phyloP scores from a whole-genome alignment of 179 eudicot genomes.

The Heliamphora pulchella region DNA sequence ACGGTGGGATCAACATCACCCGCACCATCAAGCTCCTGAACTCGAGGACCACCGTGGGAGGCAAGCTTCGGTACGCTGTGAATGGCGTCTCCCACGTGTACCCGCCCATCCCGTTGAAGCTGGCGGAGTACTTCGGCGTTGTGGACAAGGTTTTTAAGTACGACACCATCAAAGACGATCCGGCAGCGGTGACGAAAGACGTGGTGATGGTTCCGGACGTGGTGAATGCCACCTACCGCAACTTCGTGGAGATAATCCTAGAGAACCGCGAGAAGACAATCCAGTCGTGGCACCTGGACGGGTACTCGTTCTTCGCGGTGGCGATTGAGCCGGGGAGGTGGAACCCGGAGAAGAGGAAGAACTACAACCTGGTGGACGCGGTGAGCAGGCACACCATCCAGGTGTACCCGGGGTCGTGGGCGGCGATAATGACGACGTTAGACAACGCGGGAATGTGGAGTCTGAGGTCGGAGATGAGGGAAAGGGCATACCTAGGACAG shows the following conservation, averaged over 20 bases:
- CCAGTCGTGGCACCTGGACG: slow-evolving; percentile 60
- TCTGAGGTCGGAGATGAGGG: slow-evolving; percentile 43
- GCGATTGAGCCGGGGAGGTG: slow-evolving; percentile 42
- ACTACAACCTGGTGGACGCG: slow-evolving; percentile 50
- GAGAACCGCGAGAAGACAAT: slow-evolving; percentile 46
- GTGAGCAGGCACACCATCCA: slow-evolving; percentile 53
- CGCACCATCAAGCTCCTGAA: slow-evolving; percentile 36
- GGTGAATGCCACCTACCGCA: slow-evolving; percentile 33
- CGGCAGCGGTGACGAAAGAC: slow-evolving; percentile 6
- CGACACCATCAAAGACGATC: slow-evolving; percentile 27
- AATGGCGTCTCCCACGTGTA: slow-evolving; percentile 38
- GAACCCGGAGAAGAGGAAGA: slow-evolving; percentile 37
- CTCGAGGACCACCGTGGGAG: slow-evolving; percentile 31
- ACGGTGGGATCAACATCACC: slow-evolving; percentile 43
- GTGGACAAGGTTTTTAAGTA: slow-evolving; percentile 38
- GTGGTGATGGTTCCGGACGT: slow-evolving; percentile 34
- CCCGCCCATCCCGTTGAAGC: slow-evolving; percentile 49
- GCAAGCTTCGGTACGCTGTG: slow-evolving; percentile 46
- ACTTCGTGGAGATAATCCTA: slow-evolving; percentile 49
- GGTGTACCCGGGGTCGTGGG: slow-evolving; percentile 63
- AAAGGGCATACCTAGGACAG: slow-evolving; percentile 50
- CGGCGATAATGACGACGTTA: slow-evolving; percentile 44
- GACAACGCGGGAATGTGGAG: slow-evolving; percentile 81
- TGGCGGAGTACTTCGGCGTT: slow-evolving; percentile 49
- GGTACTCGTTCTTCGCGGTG: slow-evolving; percentile 61